A percentile compares a stretch with the other conserved stretches of the same genome.
Evolutionary conservation across 2,329 filamentous ascomycete species (phyloP).

Genomic region (Exophiala sp.): DNA sequence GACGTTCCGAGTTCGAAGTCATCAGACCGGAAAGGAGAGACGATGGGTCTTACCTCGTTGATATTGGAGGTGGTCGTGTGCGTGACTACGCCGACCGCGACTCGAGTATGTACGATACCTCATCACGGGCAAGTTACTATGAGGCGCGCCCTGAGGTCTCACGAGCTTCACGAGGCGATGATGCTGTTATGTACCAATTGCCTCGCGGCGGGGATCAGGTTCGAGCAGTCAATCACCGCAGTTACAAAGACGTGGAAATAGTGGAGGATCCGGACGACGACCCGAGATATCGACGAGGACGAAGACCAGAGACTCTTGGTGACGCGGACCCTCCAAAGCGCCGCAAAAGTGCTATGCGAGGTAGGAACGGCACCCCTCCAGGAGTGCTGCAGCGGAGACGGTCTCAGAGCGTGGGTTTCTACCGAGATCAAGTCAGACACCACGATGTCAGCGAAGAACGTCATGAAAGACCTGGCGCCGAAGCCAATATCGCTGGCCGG

Average conservation of each 20-base stretch:
- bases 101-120: constrained; percentile 5
- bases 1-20: constrained; percentile 21
- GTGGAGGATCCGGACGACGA: constrained; percentile 22
- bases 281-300: constrained; percentile 10
- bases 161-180: constrained; percentile 4
- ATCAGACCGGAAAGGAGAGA: constrained; percentile 18
- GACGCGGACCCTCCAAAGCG: constrained; percentile 11
- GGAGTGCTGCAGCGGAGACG: constrained; percentile 8
- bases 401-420: constrained; percentile 22
- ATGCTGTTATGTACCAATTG: constrained; percentile 14
- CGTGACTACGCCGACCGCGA: constrained; percentile 11
- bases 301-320: constrained; percentile 3
- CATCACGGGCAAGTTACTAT: constrained; percentile 6
- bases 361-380: constrained; percentile 16
- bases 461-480: constrained; percentile 25
- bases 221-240: constrained; percentile 6
- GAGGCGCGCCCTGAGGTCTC: background rate
- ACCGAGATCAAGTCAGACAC: constrained; percentile 18
- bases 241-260: constrained; percentile 21
- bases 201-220: constrained; percentile 4
- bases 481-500: constrained; percentile 21
- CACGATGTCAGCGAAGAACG: constrained; percentile 25
- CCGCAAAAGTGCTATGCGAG: constrained; percentile 15
- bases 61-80: constrained; percentile 6
- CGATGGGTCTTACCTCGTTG: constrained; percentile 22